phyloP scores from a whole-genome alignment of 192 early-diverging fungal genomes.

The Backusella tarrabulga region DNA sequence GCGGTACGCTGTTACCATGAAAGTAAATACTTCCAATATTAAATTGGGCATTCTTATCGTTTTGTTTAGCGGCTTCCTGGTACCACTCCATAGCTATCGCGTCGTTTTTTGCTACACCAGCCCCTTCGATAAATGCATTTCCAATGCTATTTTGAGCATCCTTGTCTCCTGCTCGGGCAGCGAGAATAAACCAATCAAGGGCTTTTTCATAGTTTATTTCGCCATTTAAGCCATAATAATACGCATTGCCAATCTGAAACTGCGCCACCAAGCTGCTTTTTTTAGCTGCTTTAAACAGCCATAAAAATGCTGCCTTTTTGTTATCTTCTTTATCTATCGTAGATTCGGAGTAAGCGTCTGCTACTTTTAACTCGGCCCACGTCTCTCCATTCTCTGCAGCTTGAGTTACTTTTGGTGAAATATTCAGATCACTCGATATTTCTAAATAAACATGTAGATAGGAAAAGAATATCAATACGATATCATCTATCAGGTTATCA shows the following conservation, averaged over 20 bases:
- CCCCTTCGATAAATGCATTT: conserved; percentile 21
- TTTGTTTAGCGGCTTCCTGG: conserved; percentile 32
- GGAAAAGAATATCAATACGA: background rate
- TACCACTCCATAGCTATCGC: conserved; percentile 35
- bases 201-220: conserved; percentile 1
- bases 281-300: background rate
- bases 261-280: background rate
- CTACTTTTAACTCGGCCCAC: background rate
- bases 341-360: background rate
- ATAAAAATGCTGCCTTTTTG: background rate
- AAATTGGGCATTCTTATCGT: conserved; percentile 17
- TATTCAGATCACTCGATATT: background rate
- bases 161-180: conserved; percentile 1
- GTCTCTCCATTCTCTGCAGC: background rate
- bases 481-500: background rate
- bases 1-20: conserved; percentile 23
- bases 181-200: conserved; percentile 5
- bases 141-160: conserved; percentile 20
- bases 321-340: background rate
- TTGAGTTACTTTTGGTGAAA: background rate
- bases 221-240: background rate
- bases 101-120: conserved; percentile 22
- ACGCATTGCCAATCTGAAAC: background rate
- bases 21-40: conserved; percentile 28
- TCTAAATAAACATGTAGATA: background rate